A percentile compares a stretch with the other conserved stretches of the same genome.
These are phyloP conservation scores for Trichoderma citrinoviride DNA, from an alignment of 2,329 filamentous ascomycete genomes.

Conservation along the genomic window DNA sequence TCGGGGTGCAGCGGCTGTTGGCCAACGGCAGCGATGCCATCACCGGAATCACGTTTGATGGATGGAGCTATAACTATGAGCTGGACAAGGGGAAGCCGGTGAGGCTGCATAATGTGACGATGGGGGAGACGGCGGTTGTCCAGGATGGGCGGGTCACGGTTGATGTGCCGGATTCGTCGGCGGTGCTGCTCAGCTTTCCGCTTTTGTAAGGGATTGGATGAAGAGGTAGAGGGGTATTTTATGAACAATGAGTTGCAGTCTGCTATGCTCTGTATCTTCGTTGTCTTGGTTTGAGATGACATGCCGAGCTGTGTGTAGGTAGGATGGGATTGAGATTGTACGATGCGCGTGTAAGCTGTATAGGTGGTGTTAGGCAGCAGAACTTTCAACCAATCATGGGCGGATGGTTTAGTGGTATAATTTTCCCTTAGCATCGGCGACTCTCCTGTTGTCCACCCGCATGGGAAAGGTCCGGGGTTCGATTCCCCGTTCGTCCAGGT, in stretches of 20 bases:
- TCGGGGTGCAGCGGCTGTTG: conserved; percentile 47
- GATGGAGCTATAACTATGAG: conserved; percentile 60
- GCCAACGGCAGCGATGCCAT: conserved; percentile 65
- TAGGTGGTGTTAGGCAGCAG: not conserved
- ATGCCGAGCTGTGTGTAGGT: not conserved
- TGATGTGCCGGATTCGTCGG: conserved; percentile 45
- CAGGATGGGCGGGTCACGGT: conserved; percentile 38
- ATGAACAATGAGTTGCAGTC: not conserved
- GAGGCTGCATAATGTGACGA: conserved; percentile 53
- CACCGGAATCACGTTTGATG: conserved; percentile 60
- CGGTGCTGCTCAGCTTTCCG: conserved; percentile 37
- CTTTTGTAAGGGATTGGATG: not conserved
- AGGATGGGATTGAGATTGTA: too few relatives aligned
- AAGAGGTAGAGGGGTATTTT: not conserved
- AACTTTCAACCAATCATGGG: conserved; percentile 11
- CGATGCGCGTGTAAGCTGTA: not conserved
- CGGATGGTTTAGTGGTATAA: conserved; percentile 24
- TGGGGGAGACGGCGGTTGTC: conserved; percentile 43
- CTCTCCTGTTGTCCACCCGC: not conserved
- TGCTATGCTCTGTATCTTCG: conserved; percentile 1
- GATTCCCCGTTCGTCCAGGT: conserved; percentile 25
- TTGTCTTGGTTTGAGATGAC: not conserved
- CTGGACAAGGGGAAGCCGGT: conserved; percentile 53
- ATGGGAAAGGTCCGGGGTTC: conserved; percentile 25
- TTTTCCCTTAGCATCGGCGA: conserved; percentile 23